Evolutionary conservation across 345 rosid genomes (phyloP), one percentile per base, ranked within the genome.

Genomic region (Arabidopsis thaliana): DNA sequence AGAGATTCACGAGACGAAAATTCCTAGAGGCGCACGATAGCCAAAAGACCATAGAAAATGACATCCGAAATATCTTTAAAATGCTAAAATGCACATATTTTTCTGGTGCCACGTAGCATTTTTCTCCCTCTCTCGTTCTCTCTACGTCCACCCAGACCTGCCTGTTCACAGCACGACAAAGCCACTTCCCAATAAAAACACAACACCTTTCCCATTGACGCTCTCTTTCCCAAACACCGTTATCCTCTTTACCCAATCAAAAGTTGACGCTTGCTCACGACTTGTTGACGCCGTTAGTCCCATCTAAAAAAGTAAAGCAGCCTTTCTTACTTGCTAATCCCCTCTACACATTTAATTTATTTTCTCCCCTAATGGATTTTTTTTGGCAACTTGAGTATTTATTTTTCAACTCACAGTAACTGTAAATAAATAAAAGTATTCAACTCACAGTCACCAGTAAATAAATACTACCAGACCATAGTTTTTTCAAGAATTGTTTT

Each of bases 81-180:
- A 16, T 3, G 57, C 77, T 86, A 86, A 56, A 50, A 40, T 81
- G 67, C 85, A 69, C 84, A 22, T 7, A 34, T 4, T 4, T n/a
- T 24, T 7, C 8, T 30, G 70, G 81, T 83, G 81, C 80, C 57
- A 49, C 65, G 75, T 69, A 7, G 3, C 1, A 14, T 45, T 50
- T 28, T 59, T 4, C 3, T 1, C n/a, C 5, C 46, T 23, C 1
- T 61, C 59, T 28, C 59, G 37, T 25, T 71, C 75, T 64, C 48
- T 71, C 77, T 74, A 37, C 80, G 56, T 67, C 84, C 83, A 75
- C 81, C 84, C 75, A 81, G 80, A 82, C 88, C 82, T 88, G 91
- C 91, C 84, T 77, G 96, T 88, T 84, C 70, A 83, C 80, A 78
- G 91, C 88, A 84, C 89, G 91, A 87, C 93, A 89, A 82, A 67